A percentile compares a stretch with the other conserved stretches of the same genome.
Conservation (phyloP, 768 basidiomycete species). For the Tulasnella sp. region DNA sequence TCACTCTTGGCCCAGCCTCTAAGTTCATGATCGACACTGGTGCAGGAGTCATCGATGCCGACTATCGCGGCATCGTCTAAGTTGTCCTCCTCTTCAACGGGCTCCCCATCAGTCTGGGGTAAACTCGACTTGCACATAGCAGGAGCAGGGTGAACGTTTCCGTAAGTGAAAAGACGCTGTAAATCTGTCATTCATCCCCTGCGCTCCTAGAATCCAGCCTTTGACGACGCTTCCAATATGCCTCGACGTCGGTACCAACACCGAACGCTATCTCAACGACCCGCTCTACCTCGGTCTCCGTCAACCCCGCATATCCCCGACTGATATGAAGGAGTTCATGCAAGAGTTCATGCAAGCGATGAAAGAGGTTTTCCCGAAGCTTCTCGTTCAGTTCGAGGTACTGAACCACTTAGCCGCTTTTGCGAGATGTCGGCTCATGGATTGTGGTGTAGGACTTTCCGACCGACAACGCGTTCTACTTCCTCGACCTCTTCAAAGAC, state of each 20-base stretch:
- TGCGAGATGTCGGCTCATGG: not conserved
- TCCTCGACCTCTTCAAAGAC: conserved; percentile 62
- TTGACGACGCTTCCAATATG: conserved; percentile 70
- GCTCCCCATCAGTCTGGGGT: conserved; percentile 78
- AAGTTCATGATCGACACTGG: too few relatives aligned
- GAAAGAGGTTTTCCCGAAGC: conserved; percentile 57
- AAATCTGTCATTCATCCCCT: not conserved
- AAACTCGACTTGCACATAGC: conserved; percentile 85
- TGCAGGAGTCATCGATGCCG: too few relatives aligned
- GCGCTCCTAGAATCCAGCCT: conserved; percentile 51
- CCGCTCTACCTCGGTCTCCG: conserved; percentile 84
- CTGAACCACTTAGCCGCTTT: too few relatives aligned
- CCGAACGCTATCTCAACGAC: conserved; percentile 65
- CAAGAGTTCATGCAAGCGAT: conserved; percentile 88
- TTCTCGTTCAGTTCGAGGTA: conserved; percentile 70
- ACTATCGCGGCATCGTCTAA: too few relatives aligned
- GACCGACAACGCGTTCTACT: conserved; percentile 81
- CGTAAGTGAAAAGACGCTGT: not conserved
- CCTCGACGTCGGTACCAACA: conserved; percentile 86
- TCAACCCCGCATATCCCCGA: conserved; percentile 49
- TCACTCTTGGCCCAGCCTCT: too few relatives aligned
- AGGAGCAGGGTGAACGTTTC: conserved; percentile 58
- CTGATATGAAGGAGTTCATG: conserved; percentile 77
- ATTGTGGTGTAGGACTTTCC: conserved; percentile 56
- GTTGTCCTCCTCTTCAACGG: too few relatives aligned